These are phyloP conservation scores for Metschnikowia gelsemii DNA, from an alignment of 805 yeast genomes.

Conservation along the genomic window DNA sequence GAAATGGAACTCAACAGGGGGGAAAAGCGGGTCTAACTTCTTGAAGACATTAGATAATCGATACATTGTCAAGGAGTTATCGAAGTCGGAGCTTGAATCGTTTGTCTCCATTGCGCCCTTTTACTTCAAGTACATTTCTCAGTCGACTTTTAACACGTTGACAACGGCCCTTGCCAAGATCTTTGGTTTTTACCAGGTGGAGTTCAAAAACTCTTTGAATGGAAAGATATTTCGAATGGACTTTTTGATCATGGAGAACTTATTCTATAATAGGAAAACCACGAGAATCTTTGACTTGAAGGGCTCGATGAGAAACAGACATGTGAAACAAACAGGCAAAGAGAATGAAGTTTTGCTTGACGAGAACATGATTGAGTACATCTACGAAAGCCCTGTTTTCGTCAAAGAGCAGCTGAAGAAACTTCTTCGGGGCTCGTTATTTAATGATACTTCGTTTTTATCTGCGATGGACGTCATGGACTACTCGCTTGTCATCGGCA, in stretches of 20 bases:
- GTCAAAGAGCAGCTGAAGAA: slow-evolving; percentile 90
- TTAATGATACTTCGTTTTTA: slow-evolving; percentile 91
- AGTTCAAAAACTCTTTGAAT: slow-evolving; percentile 73
- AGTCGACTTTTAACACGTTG: slow-evolving; percentile 89
- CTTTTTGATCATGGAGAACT: slow-evolving; percentile 91
- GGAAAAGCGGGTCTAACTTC: slow-evolving; percentile 94
- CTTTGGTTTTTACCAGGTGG: slow-evolving; percentile 93
- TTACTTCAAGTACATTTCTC: slow-evolving; percentile 93
- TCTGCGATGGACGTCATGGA: slow-evolving; percentile 99
- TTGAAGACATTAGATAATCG: slow-evolving; percentile 89
- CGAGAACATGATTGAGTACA: slow-evolving; percentile 97
- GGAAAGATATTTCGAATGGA: slow-evolving; percentile 83
- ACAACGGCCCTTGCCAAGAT: slow-evolving; percentile 94
- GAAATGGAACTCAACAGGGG: slow-evolving; percentile 95
- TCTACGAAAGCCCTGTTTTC: slow-evolving; percentile 92
- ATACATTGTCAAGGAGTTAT: slow-evolving; percentile 83
- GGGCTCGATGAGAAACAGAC: slow-evolving; percentile 97
- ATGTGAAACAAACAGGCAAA: slow-evolving; percentile 93
- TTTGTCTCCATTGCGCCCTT: slow-evolving; percentile 95
- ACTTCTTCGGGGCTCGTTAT: slow-evolving; percentile 78
- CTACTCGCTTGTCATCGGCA: slow-evolving; percentile 91
- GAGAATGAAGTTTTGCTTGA: slow-evolving; percentile 92
- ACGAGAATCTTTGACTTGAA: slow-evolving; percentile 90
- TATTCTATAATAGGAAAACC: slow-evolving; percentile 80
- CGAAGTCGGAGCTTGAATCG: slow-evolving; percentile 86